A percentile compares a stretch with the other conserved stretches of the same genome.
These are phyloP conservation scores for Friedmanniomyces simplex DNA, from an alignment of 495 filamentous ascomycete species.

Conservation along the genomic window DNA sequence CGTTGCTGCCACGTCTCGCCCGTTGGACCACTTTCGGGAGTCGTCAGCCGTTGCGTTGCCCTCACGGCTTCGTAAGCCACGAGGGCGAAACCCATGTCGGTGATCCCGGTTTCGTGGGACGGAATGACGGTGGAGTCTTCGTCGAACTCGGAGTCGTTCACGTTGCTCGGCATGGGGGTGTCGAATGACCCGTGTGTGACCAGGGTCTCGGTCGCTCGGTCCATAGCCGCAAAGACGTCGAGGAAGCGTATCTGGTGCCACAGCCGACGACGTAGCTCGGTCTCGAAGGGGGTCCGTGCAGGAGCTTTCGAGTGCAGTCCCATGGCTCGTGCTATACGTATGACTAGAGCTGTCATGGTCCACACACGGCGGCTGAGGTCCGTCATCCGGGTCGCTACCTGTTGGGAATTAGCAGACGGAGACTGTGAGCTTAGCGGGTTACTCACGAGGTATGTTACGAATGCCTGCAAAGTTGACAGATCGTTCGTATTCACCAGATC, in stretches of 20 bases:
- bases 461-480: conserved; percentile 15
- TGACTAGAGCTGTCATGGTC: conserved; percentile 10
- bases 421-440: background rate
- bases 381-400: background rate
- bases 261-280: conserved; percentile 13
- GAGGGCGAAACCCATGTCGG: conserved; percentile 14
- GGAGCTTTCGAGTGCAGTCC: conserved; percentile 11
- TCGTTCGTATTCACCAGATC: conserved; percentile 15
- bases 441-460: conserved; percentile 10
- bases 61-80: conserved; percentile 1
- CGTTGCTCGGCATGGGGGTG: conserved; percentile 8
- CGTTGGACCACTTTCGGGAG: background rate
- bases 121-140: conserved; percentile 14
- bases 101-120: conserved; percentile 7
- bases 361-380: conserved; percentile 10
- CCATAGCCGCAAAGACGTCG: conserved; percentile 12
- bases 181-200: conserved; percentile 4
- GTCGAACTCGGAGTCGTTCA: conserved; percentile 18
- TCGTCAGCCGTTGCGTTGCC: conserved; percentile 1
- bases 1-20: conserved; percentile 18
- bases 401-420: background rate
- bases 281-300: conserved; percentile 9
- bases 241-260: conserved; percentile 18
- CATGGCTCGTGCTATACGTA: conserved; percentile 18
- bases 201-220: conserved; percentile 13